These are phyloP conservation scores for Ophiocordyceps camponoti-rufipedis DNA, from an alignment of 2,329 filamentous ascomycete genomes.

Conservation along the genomic window DNA sequence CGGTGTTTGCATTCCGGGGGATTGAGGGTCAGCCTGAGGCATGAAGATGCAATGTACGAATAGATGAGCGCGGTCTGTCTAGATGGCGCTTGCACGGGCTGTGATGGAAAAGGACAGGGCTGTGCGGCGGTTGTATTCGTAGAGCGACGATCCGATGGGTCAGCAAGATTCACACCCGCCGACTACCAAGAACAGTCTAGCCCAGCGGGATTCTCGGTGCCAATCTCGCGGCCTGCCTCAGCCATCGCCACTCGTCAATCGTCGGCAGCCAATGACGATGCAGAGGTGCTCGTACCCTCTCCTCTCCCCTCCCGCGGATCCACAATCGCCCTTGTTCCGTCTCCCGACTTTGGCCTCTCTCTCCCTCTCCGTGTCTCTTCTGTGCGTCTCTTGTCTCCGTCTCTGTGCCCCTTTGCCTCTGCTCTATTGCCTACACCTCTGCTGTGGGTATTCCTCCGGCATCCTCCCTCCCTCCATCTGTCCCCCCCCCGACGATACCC, in stretches of 20 bases:
- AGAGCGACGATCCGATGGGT: no score
- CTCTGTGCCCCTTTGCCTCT: not conserved
- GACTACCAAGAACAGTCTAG: not conserved
- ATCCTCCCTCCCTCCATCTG: not conserved
- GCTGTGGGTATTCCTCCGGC: not conserved
- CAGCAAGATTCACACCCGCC: no score
- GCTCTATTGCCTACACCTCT: not conserved
- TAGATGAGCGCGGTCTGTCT: no score
- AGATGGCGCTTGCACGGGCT: no score
- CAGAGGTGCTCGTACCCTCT: not conserved
- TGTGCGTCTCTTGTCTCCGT: not conserved
- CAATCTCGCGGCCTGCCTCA: not conserved
- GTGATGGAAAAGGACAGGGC: no score
- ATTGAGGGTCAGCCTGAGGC: no score
- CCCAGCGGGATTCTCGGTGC: not conserved
- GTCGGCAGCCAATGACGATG: not conserved
- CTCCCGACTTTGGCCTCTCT: not conserved
- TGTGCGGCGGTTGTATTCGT: no score
- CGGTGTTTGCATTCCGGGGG: no score
- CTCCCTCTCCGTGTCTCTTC: not conserved
- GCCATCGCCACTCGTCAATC: not conserved
- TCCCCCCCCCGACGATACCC: not conserved
- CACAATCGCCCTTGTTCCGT: not conserved
- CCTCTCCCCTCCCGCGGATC: not conserved
- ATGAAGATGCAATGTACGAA: no score